These are phyloP conservation scores for Boletellus ananas DNA, from an alignment of 768 basidiomycete species.

Conservation along the genomic window DNA sequence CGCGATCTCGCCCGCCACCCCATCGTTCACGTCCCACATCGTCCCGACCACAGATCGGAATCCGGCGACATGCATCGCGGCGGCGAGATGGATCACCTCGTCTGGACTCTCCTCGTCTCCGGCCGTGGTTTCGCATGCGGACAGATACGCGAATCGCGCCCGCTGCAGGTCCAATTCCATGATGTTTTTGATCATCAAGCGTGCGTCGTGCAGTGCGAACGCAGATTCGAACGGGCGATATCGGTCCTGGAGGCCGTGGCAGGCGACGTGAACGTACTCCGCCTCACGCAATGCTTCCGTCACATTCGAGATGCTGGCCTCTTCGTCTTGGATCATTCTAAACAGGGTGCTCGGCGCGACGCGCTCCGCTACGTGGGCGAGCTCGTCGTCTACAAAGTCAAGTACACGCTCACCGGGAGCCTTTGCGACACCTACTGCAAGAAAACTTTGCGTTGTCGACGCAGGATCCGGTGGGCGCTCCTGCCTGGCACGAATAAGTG, in stretches of 20 bases:
- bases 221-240: conserved; percentile 16
- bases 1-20: not conserved
- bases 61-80: conserved; percentile 1
- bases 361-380: not conserved
- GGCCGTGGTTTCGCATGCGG: no score
- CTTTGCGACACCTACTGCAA: not conserved
- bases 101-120: no score
- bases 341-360: not conserved
- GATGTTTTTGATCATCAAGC: conserved; percentile 5
- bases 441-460: not conserved
- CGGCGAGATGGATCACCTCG: no score
- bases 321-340: not conserved
- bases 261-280: conserved; percentile 21
- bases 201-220: conserved; percentile 8
- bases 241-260: conserved; percentile 11
- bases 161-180: not conserved
- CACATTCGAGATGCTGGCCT: not conserved
- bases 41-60: conserved; percentile 8
- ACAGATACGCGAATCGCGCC: no score
- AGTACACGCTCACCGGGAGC: not conserved
- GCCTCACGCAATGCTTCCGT: not conserved
- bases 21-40: conserved; percentile 5
- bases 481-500: conserved; percentile 2
- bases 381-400: not conserved
- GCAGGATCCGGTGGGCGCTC: no score